Evolutionary conservation across 2,329 filamentous ascomycete genomes (phyloP).

Genomic region (Cercospora brassicicola): DNA sequence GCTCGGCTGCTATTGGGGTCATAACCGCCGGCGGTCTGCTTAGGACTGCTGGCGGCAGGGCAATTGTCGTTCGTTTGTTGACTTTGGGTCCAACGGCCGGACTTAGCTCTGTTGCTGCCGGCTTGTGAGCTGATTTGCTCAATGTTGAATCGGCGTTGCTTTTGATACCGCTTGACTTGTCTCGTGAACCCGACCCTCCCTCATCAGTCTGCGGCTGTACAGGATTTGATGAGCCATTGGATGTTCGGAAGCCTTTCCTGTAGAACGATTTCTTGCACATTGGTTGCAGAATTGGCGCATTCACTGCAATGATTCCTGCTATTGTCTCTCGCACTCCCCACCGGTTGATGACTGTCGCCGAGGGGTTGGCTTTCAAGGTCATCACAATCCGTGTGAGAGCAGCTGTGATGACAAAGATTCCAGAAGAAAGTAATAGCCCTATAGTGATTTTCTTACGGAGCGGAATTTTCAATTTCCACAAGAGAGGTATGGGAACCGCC

Average conservation of each 20-base stretch:
- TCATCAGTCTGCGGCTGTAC: neutral
- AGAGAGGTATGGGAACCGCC: constrained; percentile 39
- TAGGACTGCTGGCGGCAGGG: neutral
- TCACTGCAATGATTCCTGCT: constrained; percentile 42
- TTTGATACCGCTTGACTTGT: constrained; percentile 12
- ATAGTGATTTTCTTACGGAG: constrained; percentile 39
- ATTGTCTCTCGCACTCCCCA: constrained; percentile 44
- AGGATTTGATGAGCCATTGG: neutral
- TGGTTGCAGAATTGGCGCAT: constrained; percentile 39
- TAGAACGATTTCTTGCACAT: constrained; percentile 37
- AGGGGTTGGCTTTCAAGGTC: constrained; percentile 35
- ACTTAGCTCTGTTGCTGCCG: constrained; percentile 9
- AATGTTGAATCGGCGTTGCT: constrained; percentile 12
- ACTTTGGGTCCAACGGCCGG: neutral
- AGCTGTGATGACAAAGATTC: constrained; percentile 41
- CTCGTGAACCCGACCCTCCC: neutral
- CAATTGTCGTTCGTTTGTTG: neutral
- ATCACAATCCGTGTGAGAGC: constrained; percentile 40
- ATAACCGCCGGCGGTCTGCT: neutral
- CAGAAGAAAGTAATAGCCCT: constrained; percentile 39
- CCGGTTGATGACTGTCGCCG: constrained; percentile 40
- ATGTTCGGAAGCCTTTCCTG: constrained; percentile 20
- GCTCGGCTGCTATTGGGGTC: neutral
- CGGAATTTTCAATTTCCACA: constrained; percentile 39
- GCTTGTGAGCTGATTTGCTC: constrained; percentile 5